Base-by-base conservation (phyloP, 2,329 filamentous ascomycete species). In the Diaporthe humulicola region DNA sequence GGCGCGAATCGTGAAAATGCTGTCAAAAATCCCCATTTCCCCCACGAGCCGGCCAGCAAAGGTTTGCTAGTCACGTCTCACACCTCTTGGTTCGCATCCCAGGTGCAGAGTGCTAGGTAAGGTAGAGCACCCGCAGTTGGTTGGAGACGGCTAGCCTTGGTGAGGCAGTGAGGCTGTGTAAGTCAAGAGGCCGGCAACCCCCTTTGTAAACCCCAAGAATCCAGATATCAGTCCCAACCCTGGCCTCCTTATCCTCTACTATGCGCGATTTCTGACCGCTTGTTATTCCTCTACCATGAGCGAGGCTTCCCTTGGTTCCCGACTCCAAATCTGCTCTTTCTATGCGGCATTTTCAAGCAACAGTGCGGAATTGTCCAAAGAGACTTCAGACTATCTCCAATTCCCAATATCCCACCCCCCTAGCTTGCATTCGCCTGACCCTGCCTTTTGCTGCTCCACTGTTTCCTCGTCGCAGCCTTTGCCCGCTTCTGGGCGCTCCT, bases 231-330 rank as follows among this genome's bases (percentile, higher is more conserved):
- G 45, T 48, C 25, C 50, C 28, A 36, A 60, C 73, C 73, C 69
- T 66, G 73, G 57, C 60, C 36, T 45, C 22, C 73, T 25, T 67
- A 58, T 57, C n/a, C n/a, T 38, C 17, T 69, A 56, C 48, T 74
- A 74, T 74, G 73, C 67, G 73, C 73, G 73, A 74, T 74, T 72
- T 74, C 73, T 74, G 73, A 72, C 73, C 67, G 73, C 73, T 45
- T 74, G 73, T 74, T 74, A 74, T 71, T 40, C 58, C 58, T 74
- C 69, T 74, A 74, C 67, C 38, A 52, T 50, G 36, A 22, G 17
- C 57, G 5, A 50, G 30, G 19, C 71, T 45, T 38, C 56, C 28
- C 38, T 61, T 36, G 33, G 66, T 22, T 19, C 25, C 58, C 33
- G 4, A 38, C 40, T 42, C 66, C 60, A 54, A 56, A 57, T 42